A percentile compares a stretch with the other conserved stretches of the same genome.
These are phyloP conservation scores for Hypoxylon fuscum DNA, from an alignment of 495 filamentous ascomycete genomes.

Conservation along the genomic window DNA sequence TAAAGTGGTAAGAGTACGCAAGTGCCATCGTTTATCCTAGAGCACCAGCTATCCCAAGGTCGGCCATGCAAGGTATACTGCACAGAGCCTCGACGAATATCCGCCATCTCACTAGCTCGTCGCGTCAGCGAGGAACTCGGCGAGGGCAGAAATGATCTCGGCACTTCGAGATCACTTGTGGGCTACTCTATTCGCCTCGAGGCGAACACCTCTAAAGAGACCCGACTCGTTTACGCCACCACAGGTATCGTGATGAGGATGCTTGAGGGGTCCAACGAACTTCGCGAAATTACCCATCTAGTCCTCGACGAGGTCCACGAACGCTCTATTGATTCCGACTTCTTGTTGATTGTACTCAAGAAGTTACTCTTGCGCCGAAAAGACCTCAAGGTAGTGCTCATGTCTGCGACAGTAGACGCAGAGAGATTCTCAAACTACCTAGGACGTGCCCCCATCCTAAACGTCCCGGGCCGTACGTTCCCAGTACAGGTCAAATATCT, in stretches of 20 bases:
- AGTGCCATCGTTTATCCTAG: conserved; percentile 89
- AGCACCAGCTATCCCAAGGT: conserved; percentile 83
- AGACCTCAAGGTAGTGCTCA: conserved; percentile 83
- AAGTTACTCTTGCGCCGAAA: conserved; percentile 76
- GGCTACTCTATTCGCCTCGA: conserved; percentile 95
- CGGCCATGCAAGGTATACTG: conserved; percentile 91
- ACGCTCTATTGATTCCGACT: conserved; percentile 93
- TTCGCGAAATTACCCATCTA: conserved; percentile 89
- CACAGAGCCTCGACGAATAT: conserved; percentile 95
- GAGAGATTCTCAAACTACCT: conserved; percentile 90
- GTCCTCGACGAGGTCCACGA: conserved; percentile 97
- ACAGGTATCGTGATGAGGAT: conserved; percentile 95
- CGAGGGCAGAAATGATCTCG: conserved; percentile 81
- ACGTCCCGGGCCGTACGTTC: conserved; percentile 91
- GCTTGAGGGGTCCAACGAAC: conserved; percentile 85
- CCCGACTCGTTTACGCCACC: conserved; percentile 84
- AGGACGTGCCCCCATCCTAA: conserved; percentile 81
- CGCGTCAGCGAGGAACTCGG: conserved; percentile 95
- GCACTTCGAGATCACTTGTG: conserved; percentile 82
- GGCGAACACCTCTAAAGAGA: conserved; percentile 80
- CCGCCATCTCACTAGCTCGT: conserved; percentile 88
- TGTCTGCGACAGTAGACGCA: conserved; percentile 96
- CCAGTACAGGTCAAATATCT: conserved; percentile 88
- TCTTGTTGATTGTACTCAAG: conserved; percentile 87
- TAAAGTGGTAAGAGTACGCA: conserved; percentile 91